phyloP scores from a whole-genome alignment of 2,329 filamentous ascomycete genomes.

The Trichoderma arundinaceum region DNA sequence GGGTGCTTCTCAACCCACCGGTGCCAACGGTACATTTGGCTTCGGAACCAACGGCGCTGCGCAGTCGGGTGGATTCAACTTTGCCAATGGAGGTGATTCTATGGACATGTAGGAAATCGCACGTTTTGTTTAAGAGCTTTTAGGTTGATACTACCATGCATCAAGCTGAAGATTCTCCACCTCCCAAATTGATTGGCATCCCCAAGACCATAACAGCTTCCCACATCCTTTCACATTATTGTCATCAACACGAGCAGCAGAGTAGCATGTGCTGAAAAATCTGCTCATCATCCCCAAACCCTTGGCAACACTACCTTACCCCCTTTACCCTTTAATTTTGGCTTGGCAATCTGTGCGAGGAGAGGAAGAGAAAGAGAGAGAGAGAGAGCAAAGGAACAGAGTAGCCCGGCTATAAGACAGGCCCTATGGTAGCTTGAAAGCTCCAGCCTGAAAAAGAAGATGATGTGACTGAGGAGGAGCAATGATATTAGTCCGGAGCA shows the following conservation, averaged over 20 bases:
- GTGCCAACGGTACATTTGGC: constrained; percentile 75
- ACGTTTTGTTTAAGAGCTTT: constrained; percentile 7
- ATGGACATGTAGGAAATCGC: constrained; percentile 65
- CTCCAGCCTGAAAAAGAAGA: constrained; percentile 58
- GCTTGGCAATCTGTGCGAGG: constrained; percentile 47
- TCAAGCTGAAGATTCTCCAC: constrained; percentile 12
- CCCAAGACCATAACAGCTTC: constrained; percentile 19
- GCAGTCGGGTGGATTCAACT: constrained; percentile 89
- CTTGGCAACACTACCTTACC: constrained; percentile 44
- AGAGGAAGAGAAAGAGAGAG: constrained; percentile 31
- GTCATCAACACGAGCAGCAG: constrained; percentile 29
- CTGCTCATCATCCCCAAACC: constrained; percentile 35
- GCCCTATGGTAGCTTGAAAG: constrained; percentile 69
- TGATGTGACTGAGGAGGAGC: constrained; percentile 36
- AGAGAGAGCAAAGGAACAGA: background rate
- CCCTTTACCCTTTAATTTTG: constrained; percentile 44
- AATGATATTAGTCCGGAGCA: constrained; percentile 28
- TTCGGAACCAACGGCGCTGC: constrained; percentile 69
- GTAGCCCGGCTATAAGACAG: constrained; percentile 40
- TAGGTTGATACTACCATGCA: constrained; percentile 9
- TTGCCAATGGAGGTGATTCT: constrained; percentile 72
- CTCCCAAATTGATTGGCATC: constrained; percentile 23
- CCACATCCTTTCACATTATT: constrained; percentile 21
- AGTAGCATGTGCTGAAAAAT: background rate
- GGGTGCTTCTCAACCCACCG: constrained; percentile 71